Conservation (phyloP, 2,329 filamentous ascomycete genomes). For the Ophiostoma tasmaniense region DNA sequence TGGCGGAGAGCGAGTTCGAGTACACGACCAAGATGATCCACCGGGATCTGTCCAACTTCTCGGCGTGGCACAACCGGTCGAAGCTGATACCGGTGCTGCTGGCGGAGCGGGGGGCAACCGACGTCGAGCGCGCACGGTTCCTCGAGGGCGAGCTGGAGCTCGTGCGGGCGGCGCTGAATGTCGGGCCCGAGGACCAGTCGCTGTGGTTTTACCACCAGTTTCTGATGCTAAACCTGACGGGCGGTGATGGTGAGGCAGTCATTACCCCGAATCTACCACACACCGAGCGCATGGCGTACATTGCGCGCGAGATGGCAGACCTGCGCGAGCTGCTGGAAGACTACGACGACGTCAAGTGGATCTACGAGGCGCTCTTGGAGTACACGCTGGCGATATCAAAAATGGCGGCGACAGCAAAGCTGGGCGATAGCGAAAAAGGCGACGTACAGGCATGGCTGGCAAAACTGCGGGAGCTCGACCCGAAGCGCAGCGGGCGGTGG, state of each 20-base stretch:
- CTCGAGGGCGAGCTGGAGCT: slow-evolving; percentile 68
- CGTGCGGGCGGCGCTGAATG: slow-evolving; percentile 71
- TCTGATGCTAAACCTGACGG: slow-evolving; percentile 61
- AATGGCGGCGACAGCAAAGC: slow-evolving; percentile 33
- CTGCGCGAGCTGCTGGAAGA: slow-evolving; percentile 58
- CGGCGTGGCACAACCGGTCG: slow-evolving; percentile 88
- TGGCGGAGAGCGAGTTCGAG: slow-evolving; percentile 73
- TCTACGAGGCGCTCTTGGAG: slow-evolving; percentile 77
- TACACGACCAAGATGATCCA: slow-evolving; percentile 88
- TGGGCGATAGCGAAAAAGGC: slow-evolving; percentile 31
- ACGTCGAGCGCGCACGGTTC: slow-evolving; percentile 55
- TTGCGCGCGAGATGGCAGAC: slow-evolving; percentile 63
- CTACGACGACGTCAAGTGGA: slow-evolving; percentile 62
- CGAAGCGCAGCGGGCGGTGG: slow-evolving; percentile 68
- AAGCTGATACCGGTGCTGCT: slow-evolving; percentile 73
- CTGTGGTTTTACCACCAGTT: slow-evolving; percentile 97
- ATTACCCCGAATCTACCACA: slow-evolving; percentile 56
- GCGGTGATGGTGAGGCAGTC: slow-evolving; percentile 39
- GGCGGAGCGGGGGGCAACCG: slow-evolving; percentile 57
- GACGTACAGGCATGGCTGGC: slow-evolving; percentile 52
- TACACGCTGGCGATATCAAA: slow-evolving; percentile 54
- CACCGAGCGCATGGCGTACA: slow-evolving; percentile 55
- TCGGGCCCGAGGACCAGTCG: slow-evolving; percentile 88
- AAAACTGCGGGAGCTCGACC: slow-evolving; percentile 61
- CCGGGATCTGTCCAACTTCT: slow-evolving; percentile 87